phyloP scores from a whole-genome alignment of 2,329 filamentous ascomycete species.

The Erysiphe pulchra region DNA sequence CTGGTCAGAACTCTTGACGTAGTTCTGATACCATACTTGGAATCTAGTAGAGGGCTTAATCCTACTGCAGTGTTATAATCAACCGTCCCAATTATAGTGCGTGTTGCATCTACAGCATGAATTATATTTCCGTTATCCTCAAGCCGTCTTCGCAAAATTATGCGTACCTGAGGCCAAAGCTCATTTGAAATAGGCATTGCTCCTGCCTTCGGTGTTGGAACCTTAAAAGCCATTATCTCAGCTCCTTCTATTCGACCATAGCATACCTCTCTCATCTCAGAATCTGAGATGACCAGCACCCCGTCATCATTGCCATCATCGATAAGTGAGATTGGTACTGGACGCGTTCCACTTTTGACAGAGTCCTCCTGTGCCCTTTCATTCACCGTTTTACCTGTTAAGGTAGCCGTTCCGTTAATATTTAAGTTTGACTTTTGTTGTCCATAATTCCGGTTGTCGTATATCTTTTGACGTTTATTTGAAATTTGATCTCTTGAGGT shows the following conservation, averaged over 20 bases:
- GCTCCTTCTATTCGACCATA: conserved; percentile 51
- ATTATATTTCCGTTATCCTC: conserved; percentile 34
- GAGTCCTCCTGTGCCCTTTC: conserved; percentile 16
- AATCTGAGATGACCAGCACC: conserved; percentile 28
- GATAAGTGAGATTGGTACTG: conserved; percentile 18
- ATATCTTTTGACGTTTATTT: conserved; percentile 38
- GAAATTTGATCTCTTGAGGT: conserved; percentile 36
- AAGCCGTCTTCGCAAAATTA: conserved; percentile 35
- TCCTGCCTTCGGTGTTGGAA: conserved; percentile 43
- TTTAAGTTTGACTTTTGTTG: conserved; percentile 18
- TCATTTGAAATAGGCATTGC: conserved; percentile 27
- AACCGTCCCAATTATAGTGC: conserved; percentile 48
- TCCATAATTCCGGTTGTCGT: conserved; percentile 17
- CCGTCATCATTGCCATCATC: conserved; percentile 28
- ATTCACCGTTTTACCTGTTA: conserved; percentile 14
- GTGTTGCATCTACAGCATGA: conserved; percentile 45
- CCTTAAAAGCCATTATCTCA: conserved; percentile 35
- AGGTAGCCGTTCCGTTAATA: conserved; percentile 14
- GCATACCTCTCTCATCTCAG: conserved; percentile 47
- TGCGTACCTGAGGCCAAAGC: conserved; percentile 50
- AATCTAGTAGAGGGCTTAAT: conserved; percentile 50
- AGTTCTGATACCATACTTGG: conserved; percentile 37
- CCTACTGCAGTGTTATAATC: conserved; percentile 40
- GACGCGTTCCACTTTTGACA: conserved; percentile 11
- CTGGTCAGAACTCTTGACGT: conserved; percentile 46